These are phyloP conservation scores for Sporothrix euskadiensis DNA, from an alignment of 2,329 filamentous ascomycete species.

Conservation along the genomic window DNA sequence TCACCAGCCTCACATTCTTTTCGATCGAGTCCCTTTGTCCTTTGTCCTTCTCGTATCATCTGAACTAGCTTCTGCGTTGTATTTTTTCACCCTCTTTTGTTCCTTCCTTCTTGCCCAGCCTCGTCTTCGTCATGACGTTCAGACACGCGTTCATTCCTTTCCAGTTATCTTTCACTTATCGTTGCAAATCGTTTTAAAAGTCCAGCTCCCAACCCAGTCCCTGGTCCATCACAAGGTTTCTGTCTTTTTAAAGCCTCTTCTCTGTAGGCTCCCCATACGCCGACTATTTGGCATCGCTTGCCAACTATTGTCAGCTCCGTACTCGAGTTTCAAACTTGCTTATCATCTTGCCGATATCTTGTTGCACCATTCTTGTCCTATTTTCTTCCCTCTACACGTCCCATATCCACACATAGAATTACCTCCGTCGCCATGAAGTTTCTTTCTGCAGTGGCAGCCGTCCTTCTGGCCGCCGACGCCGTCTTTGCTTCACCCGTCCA, in stretches of 20 bases:
- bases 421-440: slow-evolving; percentile 49
- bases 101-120: background rate
- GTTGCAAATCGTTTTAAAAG: background rate
- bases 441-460: slow-evolving; percentile 43
- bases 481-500: slow-evolving; percentile 50
- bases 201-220: background rate
- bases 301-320: background rate
- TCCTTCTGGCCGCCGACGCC: slow-evolving; percentile 41
- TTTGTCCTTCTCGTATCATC: background rate
- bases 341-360: background rate
- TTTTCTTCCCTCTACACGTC: background rate
- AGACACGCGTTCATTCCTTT: slow-evolving; percentile 11
- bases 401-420: background rate
- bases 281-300: background rate
- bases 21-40: background rate
- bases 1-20: slow-evolving; percentile 3
- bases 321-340: background rate
- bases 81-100: background rate
- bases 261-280: background rate
- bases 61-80: background rate
- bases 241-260: background rate
- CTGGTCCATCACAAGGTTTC: background rate
- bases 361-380: background rate
- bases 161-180: background rate
- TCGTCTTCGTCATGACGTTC: background rate